These are phyloP conservation scores for Lentinula novae-zelandiae DNA, from an alignment of 1,284 basidiomycete genomes.

Conservation along the genomic window DNA sequence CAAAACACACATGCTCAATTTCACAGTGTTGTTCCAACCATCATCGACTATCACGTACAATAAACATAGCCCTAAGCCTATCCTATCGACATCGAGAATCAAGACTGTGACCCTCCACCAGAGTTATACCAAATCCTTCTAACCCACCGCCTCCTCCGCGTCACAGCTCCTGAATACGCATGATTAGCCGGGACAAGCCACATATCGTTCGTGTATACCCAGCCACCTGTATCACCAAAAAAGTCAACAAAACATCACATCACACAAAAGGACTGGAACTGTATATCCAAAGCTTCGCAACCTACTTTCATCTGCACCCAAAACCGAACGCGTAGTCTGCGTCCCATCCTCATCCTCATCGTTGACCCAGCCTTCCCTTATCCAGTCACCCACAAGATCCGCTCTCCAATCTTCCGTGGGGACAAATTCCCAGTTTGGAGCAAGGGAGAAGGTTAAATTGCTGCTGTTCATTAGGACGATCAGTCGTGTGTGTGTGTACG, in stretches of 20 bases:
- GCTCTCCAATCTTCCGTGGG: conserved; percentile 72
- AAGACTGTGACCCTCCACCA: neutral
- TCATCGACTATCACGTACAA: too few species aligned
- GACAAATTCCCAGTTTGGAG: conserved; percentile 67
- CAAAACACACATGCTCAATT: too few species aligned
- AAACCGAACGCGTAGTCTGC: conserved; percentile 15
- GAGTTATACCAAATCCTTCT: conserved; percentile 12
- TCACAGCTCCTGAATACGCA: conserved; percentile 32
- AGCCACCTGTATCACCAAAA: conserved; percentile 47
- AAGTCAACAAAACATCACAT: neutral
- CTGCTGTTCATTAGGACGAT: conserved; percentile 42
- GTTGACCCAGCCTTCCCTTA: neutral
- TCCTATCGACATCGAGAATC: too few species aligned
- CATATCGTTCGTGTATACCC: conserved; percentile 73
- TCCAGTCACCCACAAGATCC: conserved; percentile 59
- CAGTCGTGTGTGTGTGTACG: neutral
- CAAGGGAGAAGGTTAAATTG: conserved; percentile 72
- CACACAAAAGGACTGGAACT: conserved; percentile 1
- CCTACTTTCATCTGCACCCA: conserved; percentile 44
- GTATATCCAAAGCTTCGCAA: neutral
- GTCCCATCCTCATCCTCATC: neutral
- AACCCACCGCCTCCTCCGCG: conserved; percentile 14
- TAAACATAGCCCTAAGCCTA: too few species aligned
- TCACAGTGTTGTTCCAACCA: too few species aligned
- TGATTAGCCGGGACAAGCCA: conserved; percentile 54